phyloP scores from a whole-genome alignment of 805 yeast species.

The Cyberlindnera meyerae region DNA sequence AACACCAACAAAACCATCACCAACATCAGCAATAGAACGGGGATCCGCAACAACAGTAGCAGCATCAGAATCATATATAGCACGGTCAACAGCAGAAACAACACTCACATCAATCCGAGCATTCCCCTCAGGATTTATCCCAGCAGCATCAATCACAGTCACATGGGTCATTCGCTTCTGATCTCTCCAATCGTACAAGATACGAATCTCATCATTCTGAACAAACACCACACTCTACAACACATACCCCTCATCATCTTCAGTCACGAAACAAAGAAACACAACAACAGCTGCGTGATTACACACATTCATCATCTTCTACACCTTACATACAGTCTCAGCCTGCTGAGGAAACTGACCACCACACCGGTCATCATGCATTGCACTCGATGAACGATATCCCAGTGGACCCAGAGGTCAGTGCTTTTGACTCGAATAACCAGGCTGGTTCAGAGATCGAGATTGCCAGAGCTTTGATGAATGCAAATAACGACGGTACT shows the following conservation, averaged over 20 bases:
- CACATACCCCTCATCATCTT: slow-evolving; percentile 9
- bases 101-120: not conserved
- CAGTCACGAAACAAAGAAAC: slow-evolving; percentile 4
- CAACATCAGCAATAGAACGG: not conserved
- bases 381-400: slow-evolving; percentile 26
- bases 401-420: slow-evolving; percentile 58
- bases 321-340: slow-evolving; percentile 3
- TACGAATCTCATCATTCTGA: not conserved
- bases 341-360: not conserved
- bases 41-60: not conserved
- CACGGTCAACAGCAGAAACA: slow-evolving; percentile 2
- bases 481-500: slow-evolving; percentile 35
- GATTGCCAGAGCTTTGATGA: slow-evolving; percentile 62
- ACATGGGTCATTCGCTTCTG: not conserved
- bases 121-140: slow-evolving; percentile 1
- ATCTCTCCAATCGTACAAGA: not conserved
- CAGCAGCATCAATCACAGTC: slow-evolving; percentile 5
- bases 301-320: slow-evolving; percentile 1
- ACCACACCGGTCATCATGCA: not conserved
- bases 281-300: slow-evolving; percentile 2
- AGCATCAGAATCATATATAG: not conserved
- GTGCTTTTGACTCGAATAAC: slow-evolving; percentile 38
- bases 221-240: slow-evolving; percentile 3
- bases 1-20: slow-evolving; percentile 3
- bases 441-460: slow-evolving; percentile 52